Base-by-base conservation (phyloP, 2,329 filamentous ascomycete genomes). In the Penicillium vulpinum region DNA sequence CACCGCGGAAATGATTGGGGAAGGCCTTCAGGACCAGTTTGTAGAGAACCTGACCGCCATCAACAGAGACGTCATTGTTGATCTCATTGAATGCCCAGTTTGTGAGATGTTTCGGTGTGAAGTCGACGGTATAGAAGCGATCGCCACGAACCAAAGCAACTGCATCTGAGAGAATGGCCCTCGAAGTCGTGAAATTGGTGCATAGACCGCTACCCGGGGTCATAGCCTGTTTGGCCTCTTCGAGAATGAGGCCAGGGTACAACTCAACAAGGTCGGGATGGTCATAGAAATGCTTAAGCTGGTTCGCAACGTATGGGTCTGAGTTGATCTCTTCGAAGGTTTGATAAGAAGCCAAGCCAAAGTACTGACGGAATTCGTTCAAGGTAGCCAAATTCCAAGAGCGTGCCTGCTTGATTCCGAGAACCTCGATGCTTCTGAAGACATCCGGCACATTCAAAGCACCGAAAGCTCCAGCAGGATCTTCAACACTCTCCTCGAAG, bases 341-440 rank as follows among this genome's bases (percentile, higher is more conserved):
- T 46, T 76, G 73, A 60, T 83, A 77, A 3, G 76, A 73, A 24
- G 77, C 70, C 55, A 87, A 66, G 29, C 82, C 82, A 56, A 80
- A 84, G 68, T 75, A 83, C 59, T 73, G 77, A 61, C 74, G 81
- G 70, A 80, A 81, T 64, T 77, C 82, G 62, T 88, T 88, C 38
- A 88, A 71, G 0, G 84, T 83, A 0, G 81, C 83, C 11, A 86
- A 71, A 52, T 85, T 80, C 85, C 85, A 88, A 36, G 81, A 81
- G 38, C 85, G 81, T 6, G 81, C 83, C 62, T 88, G 85, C 18
- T 80, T 77, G 49, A 88, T 88, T 9, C 85, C 85, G 2, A 87
- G 77, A 3, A 86, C 77, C 69, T 88, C 86, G n/a, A 88, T 79
- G 1, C 79, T 76, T 63, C 81, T 83, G 65, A 88, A 80, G 1